Evolutionary conservation across 257 asterid species (phyloP).

Genomic region (Solanum virginianum): DNA sequence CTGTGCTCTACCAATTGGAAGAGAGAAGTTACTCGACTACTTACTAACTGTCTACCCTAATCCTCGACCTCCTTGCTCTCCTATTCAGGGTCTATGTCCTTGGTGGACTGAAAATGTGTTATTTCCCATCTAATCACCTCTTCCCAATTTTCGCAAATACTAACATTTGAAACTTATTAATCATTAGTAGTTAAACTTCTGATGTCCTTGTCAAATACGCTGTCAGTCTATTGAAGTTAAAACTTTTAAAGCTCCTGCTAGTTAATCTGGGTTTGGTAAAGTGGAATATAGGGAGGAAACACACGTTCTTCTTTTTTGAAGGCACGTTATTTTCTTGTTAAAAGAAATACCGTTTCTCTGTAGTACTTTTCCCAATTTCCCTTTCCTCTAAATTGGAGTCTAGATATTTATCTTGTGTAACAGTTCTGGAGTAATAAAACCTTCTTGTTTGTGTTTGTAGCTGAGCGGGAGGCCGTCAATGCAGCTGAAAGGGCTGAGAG

Average conservation of each 20-base stretch:
- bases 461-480: slow-evolving; percentile 87
- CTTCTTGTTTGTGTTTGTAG: slow-evolving; percentile 22
- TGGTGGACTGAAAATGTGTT: no score
- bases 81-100: not conserved
- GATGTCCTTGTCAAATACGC: not conserved
- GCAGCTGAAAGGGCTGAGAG: slow-evolving; percentile 90
- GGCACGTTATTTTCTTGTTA: not conserved
- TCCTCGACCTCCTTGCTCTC: not conserved
- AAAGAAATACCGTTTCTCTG: not conserved
- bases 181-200: not conserved
- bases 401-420: not conserved
- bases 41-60: not conserved
- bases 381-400: not conserved
- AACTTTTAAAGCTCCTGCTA: not conserved
- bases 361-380: not conserved
- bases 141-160: not conserved
- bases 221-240: not conserved
- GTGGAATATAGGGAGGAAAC: not conserved
- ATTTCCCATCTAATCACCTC: no score
- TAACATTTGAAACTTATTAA: not conserved
- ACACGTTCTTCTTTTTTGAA: not conserved
- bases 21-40: not conserved
- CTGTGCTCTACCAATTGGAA: not conserved
- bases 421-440: not conserved
- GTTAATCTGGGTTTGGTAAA: not conserved